Conservation (phyloP, 768 basidiomycete genomes). For the Peribolospora kevripleyi region DNA sequence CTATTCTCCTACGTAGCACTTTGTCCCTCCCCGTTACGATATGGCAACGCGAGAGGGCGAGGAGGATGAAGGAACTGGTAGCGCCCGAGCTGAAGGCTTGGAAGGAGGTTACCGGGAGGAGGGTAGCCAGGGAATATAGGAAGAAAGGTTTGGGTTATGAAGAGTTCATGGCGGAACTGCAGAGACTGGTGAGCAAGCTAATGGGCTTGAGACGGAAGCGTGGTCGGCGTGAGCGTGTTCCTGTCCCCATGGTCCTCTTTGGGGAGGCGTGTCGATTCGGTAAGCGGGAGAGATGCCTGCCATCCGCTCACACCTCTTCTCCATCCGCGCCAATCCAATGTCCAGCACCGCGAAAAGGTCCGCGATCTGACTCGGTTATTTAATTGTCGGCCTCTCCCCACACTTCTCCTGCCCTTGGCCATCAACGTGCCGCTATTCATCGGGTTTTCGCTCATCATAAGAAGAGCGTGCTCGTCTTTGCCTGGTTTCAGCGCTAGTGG, state of each 20-base stretch:
- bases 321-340: conserved; percentile 4
- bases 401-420: conserved; percentile 16
- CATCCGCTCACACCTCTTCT: background rate
- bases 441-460: background rate
- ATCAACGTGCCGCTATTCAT: conserved; percentile 21
- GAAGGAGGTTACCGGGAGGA: conserved; percentile 14
- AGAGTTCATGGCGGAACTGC: conserved; percentile 16
- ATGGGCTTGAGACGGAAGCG: background rate
- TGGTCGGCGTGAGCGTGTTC: background rate
- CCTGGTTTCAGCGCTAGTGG: too few species aligned
- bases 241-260: background rate
- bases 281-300: background rate
- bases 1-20: conserved; percentile 15
- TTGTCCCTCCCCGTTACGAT: conserved; percentile 19
- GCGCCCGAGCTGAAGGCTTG: conserved; percentile 15
- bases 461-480: too few species aligned
- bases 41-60: conserved; percentile 17
- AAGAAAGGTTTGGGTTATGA: conserved; percentile 15
- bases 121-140: conserved; percentile 15
- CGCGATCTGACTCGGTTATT: conserved; percentile 6
- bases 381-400: conserved; percentile 17
- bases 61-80: conserved; percentile 14
- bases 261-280: background rate
- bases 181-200: conserved; percentile 13
- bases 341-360: background rate